Base-by-base conservation (phyloP, 2,329 filamentous ascomycete species). In the Hypoxylon sp. region DNA sequence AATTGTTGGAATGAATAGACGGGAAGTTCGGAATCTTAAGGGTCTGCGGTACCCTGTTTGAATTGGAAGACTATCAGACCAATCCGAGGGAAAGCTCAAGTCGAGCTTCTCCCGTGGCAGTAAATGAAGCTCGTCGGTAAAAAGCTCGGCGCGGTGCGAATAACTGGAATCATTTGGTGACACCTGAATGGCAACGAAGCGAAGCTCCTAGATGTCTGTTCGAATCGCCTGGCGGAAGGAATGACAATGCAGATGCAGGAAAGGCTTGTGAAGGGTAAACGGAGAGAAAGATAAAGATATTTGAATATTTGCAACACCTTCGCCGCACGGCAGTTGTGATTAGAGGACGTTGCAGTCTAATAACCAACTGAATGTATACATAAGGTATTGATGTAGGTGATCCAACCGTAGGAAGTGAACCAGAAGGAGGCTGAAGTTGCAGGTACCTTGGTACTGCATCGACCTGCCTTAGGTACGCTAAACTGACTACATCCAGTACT, bases 371-470 rank as follows among this genome's bases (percentile, higher is more conserved):
- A 40, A 40, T 44, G 18, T 55, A 38, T 7, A 16, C 12, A 4
- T n/a, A n/a, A n/a, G n/a, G n/a, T n/a, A n/a, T n/a, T n/a, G 12
- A 40, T 16, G 36, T 40, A 18, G n/a, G 36, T 40, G 18, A 40
- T 18, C 1, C n/a, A 18, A 38, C 8, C n/a, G 20, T 26, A n/a
- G n/a, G n/a, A n/a, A n/a, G n/a, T n/a, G n/a, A n/a, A n/a, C n/a
- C n/a, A n/a, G 24, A 36, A 51, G 38, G 61, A 54, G 50, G 61
- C 42, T 64, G 61, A 58, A 64, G 54, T 44, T 46, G n/a, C 22
- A 12, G 24, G 9, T 58, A 57, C 46, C 22, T 38, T 32, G 4
- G 52, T 58, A 63, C 38, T 45, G 18, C 14, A n/a, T 28, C 26
- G 18, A 28, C 18, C 24, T 56, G 20, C 28, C 11, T 8, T 20